phyloP scores from a whole-genome alignment of 2,329 filamentous ascomycete species.

The Ophiostoma fasciatum region DNA sequence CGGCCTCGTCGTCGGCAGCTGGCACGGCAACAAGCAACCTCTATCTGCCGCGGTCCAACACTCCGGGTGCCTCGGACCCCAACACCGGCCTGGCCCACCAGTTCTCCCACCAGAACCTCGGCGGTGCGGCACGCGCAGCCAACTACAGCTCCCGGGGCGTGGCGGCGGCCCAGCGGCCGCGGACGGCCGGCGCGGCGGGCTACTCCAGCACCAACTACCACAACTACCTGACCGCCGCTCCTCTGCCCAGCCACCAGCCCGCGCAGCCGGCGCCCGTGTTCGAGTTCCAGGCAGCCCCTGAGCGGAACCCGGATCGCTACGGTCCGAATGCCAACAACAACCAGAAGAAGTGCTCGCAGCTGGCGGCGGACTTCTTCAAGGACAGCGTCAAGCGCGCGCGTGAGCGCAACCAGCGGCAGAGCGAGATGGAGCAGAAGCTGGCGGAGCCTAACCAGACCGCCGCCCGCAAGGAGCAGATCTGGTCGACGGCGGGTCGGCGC shows the following conservation, averaged over 20 bases:
- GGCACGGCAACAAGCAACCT: constrained; percentile 13
- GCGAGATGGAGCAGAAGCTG: constrained; percentile 79
- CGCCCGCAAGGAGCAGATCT: constrained; percentile 68
- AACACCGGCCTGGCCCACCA: constrained; percentile 89
- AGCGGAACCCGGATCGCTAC: constrained; percentile 74
- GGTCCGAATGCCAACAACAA: constrained; percentile 50
- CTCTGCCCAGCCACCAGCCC: constrained; percentile 44
- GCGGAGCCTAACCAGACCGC: constrained; percentile 61
- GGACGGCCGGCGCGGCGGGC: constrained; percentile 60
- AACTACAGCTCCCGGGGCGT: constrained; percentile 54
- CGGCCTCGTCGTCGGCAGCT: background rate
- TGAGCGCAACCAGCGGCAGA: constrained; percentile 91
- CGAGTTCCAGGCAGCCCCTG: constrained; percentile 65
- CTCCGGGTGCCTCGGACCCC: constrained; percentile 50
- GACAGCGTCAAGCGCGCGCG: constrained; percentile 93
- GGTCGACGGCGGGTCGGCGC: constrained; percentile 69
- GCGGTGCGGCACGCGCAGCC: constrained; percentile 52
- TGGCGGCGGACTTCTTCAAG: constrained; percentile 89
- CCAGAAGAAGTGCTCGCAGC: constrained; percentile 53
- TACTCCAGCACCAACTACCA: constrained; percentile 45
- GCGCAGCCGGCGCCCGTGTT: constrained; percentile 43
- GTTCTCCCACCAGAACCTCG: constrained; percentile 91
- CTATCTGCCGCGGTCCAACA: constrained; percentile 39
- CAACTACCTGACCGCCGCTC: constrained; percentile 52
- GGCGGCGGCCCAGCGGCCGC: constrained; percentile 61